Base-by-base conservation (phyloP, 805 yeast genomes). In the Candida ulmi region DNA sequence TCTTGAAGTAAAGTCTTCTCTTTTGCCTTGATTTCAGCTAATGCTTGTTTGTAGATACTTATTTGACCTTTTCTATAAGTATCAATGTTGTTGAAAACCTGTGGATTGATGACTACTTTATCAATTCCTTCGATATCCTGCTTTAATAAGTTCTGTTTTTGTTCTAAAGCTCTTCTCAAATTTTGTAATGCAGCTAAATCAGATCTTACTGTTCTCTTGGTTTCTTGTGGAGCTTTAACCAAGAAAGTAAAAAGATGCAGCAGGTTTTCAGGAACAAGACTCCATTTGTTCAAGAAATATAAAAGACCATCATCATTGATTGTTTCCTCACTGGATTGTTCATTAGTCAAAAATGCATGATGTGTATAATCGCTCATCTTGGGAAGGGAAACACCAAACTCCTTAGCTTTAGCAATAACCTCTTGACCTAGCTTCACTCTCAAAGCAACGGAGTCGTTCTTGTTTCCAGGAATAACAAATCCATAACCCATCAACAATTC, bases 401-500 rank as follows among this genome's bases (percentile, higher is more conserved):
- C 47, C 32, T 60, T 54, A n/a, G 76, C 51, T 16, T 64, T 60
- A 49, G 38, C 18, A 36, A 65, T 31, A 6, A 37, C 24, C 2
- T 48, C 40, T 11, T 33, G 13, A 0, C 65, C 60, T 4, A 83
- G 57, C 48, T 76, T 78, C 33, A 87, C 66, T 35, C 78, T 72
- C 39, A 88, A 68, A 3, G 83, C 81, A 3, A 81, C 72, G 2
- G 76, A 63, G 47, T 83, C 90, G 35, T 78, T 80, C 4, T 66
- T 62, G 50, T 85, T 85, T 38, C 72, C 61, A 37, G 41, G 51
- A 36, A 45, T 49, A 38, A 74, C 72, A 59, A 82, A 90, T 7
- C 86, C 95, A 57, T 88, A 90, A 0, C 91, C 95, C 56, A 83
- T 63, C 5, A 88, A 61, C 15, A 88, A 61, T 57, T 88, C 96